These are phyloP conservation scores for Pichia sorboxylosa DNA, from an alignment of 1,139 yeast species.

Conservation along the genomic window DNA sequence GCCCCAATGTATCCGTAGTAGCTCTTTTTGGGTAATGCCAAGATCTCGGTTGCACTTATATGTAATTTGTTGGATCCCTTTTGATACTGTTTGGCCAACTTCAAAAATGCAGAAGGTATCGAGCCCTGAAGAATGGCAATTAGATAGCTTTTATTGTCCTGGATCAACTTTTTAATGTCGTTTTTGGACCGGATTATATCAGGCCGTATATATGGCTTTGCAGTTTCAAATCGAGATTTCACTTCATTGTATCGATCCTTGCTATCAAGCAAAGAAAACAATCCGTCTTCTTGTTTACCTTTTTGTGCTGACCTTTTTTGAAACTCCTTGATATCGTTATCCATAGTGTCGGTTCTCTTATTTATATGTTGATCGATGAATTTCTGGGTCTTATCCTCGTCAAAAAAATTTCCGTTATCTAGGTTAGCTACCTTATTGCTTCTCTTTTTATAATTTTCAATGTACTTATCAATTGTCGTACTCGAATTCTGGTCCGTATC, in stretches of 20 bases:
- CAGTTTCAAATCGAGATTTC: neutral
- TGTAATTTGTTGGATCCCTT: slow-evolving; percentile 28
- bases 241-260: neutral
- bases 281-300: neutral
- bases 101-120: slow-evolving; percentile 36
- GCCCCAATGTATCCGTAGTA: slow-evolving; percentile 56
- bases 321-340: no score
- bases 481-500: no score
- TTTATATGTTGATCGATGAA: no score
- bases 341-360: no score
- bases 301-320: no score
- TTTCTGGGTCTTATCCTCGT: no score
- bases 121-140: slow-evolving; percentile 35
- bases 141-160: neutral
- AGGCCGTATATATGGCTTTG: neutral
- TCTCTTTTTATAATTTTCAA: no score
- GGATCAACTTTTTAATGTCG: neutral
- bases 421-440: no score
- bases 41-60: no score
- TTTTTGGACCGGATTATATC: neutral
- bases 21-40: slow-evolving; percentile 33
- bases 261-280: neutral
- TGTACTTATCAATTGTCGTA: no score
- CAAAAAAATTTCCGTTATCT: no score
- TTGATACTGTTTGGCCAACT: slow-evolving; percentile 32